Conservation (phyloP, 1,284 basidiomycete species). For the Trametes versicolor region DNA sequence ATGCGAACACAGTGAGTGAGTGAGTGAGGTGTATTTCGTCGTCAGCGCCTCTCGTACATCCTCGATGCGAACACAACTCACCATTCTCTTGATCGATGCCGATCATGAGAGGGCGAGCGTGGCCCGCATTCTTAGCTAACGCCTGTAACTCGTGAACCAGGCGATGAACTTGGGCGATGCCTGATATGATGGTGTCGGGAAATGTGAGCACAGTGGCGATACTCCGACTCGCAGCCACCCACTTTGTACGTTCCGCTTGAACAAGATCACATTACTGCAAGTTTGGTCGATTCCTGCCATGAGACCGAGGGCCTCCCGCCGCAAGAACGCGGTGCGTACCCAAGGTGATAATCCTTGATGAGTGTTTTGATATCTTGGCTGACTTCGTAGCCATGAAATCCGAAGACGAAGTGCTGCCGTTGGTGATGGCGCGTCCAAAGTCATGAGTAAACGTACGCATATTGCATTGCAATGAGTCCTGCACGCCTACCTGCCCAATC, state of each 20-base stretch:
- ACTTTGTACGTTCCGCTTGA: conserved; percentile 74
- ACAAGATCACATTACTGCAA: conserved; percentile 65
- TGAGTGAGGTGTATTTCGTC: too few species aligned
- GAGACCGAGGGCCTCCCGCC: not conserved
- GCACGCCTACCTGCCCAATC: conserved; percentile 61
- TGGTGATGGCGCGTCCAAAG: not conserved
- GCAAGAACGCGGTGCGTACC: conserved; percentile 43
- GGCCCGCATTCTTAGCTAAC: conserved; percentile 65
- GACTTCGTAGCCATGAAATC: conserved; percentile 67
- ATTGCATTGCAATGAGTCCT: not conserved
- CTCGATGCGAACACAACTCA: conserved; percentile 33
- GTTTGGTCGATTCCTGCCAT: not conserved
- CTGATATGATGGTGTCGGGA: conserved; percentile 43
- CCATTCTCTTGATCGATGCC: conserved; percentile 81
- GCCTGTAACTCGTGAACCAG: conserved; percentile 61
- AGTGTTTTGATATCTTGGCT: conserved; percentile 63
- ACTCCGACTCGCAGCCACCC: conserved; percentile 19
- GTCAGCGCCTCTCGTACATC: too few species aligned
- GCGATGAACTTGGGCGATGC: conserved; percentile 57
- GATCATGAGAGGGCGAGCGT: conserved; percentile 65
- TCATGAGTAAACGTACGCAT: not conserved
- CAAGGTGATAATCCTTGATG: conserved; percentile 69
- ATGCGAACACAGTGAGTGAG: not conserved
- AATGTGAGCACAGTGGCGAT: not conserved
- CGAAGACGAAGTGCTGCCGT: conserved; percentile 72